A percentile compares a stretch with the other conserved stretches of the same genome.
phyloP scores from a whole-genome alignment of 805 yeast species.

The Monosporozyma siamensis region DNA sequence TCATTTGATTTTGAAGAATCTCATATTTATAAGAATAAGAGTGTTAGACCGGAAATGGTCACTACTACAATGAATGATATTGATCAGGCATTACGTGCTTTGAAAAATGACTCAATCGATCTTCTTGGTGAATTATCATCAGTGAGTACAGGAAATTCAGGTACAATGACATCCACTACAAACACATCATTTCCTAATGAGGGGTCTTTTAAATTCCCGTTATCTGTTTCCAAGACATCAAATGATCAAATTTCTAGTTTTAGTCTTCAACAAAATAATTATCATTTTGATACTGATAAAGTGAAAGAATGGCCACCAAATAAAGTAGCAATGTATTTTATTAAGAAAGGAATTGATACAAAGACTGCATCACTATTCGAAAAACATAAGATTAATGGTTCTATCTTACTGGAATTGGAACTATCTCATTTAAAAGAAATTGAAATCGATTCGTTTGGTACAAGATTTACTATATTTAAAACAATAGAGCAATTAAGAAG shows the following conservation, averaged over 20 bases:
- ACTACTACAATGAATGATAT: conserved; percentile 56
- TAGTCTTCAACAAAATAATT: neutral
- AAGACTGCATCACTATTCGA: conserved; percentile 66
- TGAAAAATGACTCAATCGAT: conserved; percentile 33
- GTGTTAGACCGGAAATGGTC: conserved; percentile 18
- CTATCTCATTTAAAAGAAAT: conserved; percentile 79
- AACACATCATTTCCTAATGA: neutral
- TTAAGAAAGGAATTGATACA: conserved; percentile 59
- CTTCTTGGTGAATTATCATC: conserved; percentile 5
- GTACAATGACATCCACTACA: neutral
- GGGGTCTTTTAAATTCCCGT: neutral
- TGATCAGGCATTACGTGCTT: conserved; percentile 59
- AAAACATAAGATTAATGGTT: conserved; percentile 80
- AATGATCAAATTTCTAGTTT: neutral
- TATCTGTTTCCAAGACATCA: neutral
- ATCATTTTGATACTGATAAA: conserved; percentile 11
- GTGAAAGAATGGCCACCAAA: conserved; percentile 70
- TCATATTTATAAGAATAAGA: neutral
- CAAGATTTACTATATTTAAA: conserved; percentile 82
- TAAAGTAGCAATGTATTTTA: conserved; percentile 73
- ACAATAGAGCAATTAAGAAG: conserved; percentile 62
- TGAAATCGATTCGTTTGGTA: conserved; percentile 88
- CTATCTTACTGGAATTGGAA: conserved; percentile 76
- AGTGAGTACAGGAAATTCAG: neutral
- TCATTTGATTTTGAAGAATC: neutral